These are phyloP conservation scores for Boletus coccyginus DNA, from an alignment of 768 basidiomycete species.

Conservation along the genomic window DNA sequence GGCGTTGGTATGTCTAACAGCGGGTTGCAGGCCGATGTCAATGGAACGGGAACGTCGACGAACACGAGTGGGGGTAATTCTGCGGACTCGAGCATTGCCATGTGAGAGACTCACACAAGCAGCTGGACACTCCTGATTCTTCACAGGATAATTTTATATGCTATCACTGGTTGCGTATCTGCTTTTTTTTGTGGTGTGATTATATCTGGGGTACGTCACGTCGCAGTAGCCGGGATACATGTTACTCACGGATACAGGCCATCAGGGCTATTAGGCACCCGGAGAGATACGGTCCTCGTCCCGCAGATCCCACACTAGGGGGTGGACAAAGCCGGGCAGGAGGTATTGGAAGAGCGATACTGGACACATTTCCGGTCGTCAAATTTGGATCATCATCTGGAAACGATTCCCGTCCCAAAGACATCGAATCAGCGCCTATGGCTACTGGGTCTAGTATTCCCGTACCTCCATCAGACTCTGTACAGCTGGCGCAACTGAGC, in stretches of 20 bases:
- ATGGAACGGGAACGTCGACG: conserved; percentile 15
- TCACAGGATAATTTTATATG: conserved; percentile 73
- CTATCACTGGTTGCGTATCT: conserved; percentile 87
- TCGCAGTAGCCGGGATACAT: background rate
- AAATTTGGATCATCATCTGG: conserved; percentile 58
- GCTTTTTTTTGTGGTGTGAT: conserved; percentile 83
- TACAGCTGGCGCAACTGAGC: conserved; percentile 11
- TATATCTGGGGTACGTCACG: conserved; percentile 65
- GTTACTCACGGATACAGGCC: conserved; percentile 43
- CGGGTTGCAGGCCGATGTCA: conserved; percentile 16
- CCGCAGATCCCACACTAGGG: conserved; percentile 28
- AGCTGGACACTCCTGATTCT: conserved; percentile 8
- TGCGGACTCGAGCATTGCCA: conserved; percentile 65
- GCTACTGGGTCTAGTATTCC: background rate
- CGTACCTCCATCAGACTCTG: conserved; percentile 3
- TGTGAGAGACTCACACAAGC: conserved; percentile 45
- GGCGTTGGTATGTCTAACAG: conserved; percentile 12
- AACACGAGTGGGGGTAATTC: conserved; percentile 8
- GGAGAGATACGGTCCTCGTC: conserved; percentile 85
- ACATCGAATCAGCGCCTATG: conserved; percentile 28
- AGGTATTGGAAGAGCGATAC: conserved; percentile 88
- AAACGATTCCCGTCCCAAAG: conserved; percentile 24
- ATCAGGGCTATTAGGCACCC: conserved; percentile 85
- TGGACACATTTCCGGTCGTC: conserved; percentile 94
- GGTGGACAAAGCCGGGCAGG: conserved; percentile 65